These are phyloP conservation scores for Pseudonectria buxi DNA, from an alignment of 2,329 filamentous ascomycete species.

Conservation along the genomic window DNA sequence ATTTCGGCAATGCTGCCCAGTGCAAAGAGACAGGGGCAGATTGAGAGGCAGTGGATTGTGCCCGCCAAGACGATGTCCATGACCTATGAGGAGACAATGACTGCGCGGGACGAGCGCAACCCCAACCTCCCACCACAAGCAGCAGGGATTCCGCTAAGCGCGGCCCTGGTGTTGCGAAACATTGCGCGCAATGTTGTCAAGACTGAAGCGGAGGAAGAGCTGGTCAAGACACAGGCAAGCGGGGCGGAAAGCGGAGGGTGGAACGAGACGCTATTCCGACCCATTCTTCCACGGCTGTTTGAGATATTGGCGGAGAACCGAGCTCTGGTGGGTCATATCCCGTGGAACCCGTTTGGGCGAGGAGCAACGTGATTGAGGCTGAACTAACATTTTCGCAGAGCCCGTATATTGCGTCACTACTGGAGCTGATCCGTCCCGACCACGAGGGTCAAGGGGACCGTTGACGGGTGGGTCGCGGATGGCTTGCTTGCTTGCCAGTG, in stretches of 20 bases:
- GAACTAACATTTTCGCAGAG: conserved; percentile 24
- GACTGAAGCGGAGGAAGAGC: conserved; percentile 51
- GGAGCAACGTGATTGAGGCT: background rate
- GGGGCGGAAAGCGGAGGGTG: conserved; percentile 47
- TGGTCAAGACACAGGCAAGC: conserved; percentile 41
- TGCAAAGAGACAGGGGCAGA: conserved; percentile 10
- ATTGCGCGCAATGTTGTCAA: conserved; percentile 62
- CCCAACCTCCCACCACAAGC: conserved; percentile 55
- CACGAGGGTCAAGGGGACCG: conserved; percentile 19
- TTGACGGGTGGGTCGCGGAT: conserved; percentile 8
- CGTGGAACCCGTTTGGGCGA: background rate
- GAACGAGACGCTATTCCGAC: conserved; percentile 63
- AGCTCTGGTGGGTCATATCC: conserved; percentile 42
- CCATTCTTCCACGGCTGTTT: conserved; percentile 56
- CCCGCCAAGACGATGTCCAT: conserved; percentile 51
- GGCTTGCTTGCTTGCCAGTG: conserved; percentile 3
- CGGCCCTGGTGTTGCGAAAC: conserved; percentile 71
- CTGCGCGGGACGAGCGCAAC: conserved; percentile 50
- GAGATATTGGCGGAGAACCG: conserved; percentile 66
- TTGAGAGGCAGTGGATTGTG: conserved; percentile 38
- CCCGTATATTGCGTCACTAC: conserved; percentile 34
- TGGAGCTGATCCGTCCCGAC: conserved; percentile 31
- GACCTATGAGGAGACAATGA: conserved; percentile 49
- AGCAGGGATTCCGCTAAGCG: conserved; percentile 71
- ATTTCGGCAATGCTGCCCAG: conserved; percentile 38